phyloP scores from a whole-genome alignment of 108 stramenopile genomes.

The Nitzschia sp. region DNA sequence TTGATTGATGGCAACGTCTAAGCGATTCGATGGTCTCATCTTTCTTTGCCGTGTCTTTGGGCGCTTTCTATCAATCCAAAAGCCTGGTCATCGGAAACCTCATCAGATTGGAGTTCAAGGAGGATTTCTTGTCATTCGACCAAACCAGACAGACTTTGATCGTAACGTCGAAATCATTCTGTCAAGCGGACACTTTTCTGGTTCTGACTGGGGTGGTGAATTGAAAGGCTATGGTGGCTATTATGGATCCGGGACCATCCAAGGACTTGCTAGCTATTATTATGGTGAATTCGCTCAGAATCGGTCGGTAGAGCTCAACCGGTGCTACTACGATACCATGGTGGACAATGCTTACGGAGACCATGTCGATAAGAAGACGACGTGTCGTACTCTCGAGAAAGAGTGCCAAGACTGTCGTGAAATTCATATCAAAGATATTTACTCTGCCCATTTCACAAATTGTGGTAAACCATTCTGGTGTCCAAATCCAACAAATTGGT shows the following conservation, averaged over 20 bases:
- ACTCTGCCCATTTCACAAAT: constrained; percentile 76
- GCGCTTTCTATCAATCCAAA: neutral
- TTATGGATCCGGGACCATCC: constrained; percentile 57
- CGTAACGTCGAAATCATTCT: constrained; percentile 61
- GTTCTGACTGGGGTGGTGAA: constrained; percentile 66
- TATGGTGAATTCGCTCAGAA: constrained; percentile 41
- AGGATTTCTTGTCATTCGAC: constrained; percentile 83
- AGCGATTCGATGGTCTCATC: too few species aligned
- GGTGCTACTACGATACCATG: constrained; percentile 84
- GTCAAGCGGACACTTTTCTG: constrained; percentile 51
- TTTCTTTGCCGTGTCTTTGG: neutral
- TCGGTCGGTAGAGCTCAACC: constrained; percentile 57
- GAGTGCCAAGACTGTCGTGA: constrained; percentile 74
- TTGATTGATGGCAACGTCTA: too few species aligned
- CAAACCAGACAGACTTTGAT: constrained; percentile 66
- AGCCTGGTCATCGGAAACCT: constrained; percentile 23
- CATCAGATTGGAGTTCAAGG: constrained; percentile 82
- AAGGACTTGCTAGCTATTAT: constrained; percentile 76
- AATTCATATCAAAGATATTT: constrained; percentile 44
- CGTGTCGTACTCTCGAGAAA: constrained; percentile 49
- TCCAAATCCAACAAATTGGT: neutral
- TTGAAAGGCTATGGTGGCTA: constrained; percentile 63
- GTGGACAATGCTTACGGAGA: constrained; percentile 49
- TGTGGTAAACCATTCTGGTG: constrained; percentile 87
- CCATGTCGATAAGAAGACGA: constrained; percentile 16